Conservation (phyloP, 2,329 filamentous ascomycete genomes). For the Orbilia brochopaga region DNA sequence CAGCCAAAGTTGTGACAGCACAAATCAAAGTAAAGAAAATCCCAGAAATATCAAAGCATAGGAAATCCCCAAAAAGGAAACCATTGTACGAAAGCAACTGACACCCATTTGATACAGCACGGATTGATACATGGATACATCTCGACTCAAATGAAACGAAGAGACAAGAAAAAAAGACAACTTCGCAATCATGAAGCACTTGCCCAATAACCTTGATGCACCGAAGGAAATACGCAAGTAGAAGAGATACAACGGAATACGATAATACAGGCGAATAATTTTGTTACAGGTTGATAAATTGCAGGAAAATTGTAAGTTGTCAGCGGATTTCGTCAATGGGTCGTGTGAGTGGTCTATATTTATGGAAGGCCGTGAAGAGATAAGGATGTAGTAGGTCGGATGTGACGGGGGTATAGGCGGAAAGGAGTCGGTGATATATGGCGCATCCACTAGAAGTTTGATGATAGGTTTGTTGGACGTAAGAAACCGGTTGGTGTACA, state of each 20-base stretch:
- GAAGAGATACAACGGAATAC: constrained; percentile 29
- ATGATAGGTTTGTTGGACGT: constrained; percentile 21
- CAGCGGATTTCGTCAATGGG: background rate
- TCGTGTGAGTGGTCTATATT: background rate
- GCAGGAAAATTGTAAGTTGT: background rate
- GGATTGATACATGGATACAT: constrained; percentile 47
- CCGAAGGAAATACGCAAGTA: constrained; percentile 52
- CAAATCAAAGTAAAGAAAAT: constrained; percentile 31
- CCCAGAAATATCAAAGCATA: constrained; percentile 36
- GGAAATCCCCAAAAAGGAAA: constrained; percentile 26
- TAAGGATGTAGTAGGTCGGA: background rate
- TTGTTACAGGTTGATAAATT: constrained; percentile 25
- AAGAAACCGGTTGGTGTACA: constrained; percentile 13
- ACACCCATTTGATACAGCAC: constrained; percentile 46
- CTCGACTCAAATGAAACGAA: constrained; percentile 26
- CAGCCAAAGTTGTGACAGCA: constrained; percentile 17
- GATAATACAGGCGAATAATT: constrained; percentile 47
- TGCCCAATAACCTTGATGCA: constrained; percentile 53
- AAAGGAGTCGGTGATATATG: constrained; percentile 19
- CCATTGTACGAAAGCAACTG: constrained; percentile 41
- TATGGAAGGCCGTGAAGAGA: background rate
- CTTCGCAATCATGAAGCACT: constrained; percentile 52
- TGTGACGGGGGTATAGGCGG: background rate
- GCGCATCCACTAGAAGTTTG: constrained; percentile 40
- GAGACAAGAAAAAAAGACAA: constrained; percentile 29